These are phyloP conservation scores for Epichloe bromicola DNA, from an alignment of 2,329 filamentous ascomycete genomes.

Conservation along the genomic window DNA sequence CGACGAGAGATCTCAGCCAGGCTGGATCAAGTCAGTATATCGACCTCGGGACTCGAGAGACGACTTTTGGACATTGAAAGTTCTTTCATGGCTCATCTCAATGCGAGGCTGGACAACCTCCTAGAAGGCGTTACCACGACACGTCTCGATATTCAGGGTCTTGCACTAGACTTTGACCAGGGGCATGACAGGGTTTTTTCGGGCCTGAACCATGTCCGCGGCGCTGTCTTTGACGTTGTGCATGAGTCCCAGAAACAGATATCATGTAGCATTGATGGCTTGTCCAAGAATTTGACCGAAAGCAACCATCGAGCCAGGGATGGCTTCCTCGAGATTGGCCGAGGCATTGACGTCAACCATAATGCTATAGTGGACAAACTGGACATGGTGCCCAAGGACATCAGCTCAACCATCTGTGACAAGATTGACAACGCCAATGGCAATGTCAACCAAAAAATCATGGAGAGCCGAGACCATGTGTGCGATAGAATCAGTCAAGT, in stretches of 20 bases:
- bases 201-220: neutral
- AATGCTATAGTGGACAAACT: neutral
- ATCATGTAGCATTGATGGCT: neutral
- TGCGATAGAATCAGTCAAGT: neutral
- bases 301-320: neutral
- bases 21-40: neutral
- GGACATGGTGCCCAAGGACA: neutral
- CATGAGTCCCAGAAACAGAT: neutral
- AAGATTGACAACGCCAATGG: conserved; percentile 1
- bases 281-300: neutral
- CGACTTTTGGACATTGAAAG: neutral
- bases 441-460: neutral
- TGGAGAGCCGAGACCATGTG: neutral
- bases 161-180: conserved; percentile 1
- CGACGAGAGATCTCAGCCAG: neutral
- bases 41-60: neutral
- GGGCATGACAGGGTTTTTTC: neutral
- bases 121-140: neutral
- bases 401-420: neutral
- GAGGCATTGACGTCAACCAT: neutral
- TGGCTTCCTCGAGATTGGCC: neutral
- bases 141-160: conserved; percentile 1
- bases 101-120: neutral
- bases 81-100: neutral
- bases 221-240: neutral